Base-by-base conservation (phyloP, 768 basidiomycete species). In the Pleurotus giganteus region DNA sequence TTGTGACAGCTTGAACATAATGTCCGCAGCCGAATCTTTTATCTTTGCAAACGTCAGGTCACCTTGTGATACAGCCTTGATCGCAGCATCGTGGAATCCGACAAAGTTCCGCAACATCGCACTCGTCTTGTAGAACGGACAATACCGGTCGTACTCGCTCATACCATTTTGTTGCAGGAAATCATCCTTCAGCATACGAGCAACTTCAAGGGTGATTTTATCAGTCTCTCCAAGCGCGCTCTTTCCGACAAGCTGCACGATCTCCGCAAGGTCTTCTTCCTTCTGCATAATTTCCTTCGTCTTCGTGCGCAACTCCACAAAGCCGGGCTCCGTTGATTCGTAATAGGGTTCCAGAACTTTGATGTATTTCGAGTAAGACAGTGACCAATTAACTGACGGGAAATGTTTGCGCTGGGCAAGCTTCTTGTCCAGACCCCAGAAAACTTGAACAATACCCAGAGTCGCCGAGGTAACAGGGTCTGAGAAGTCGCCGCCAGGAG, bases 371-470 rank as follows among this genome's bases (percentile, higher is more conserved):
- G 97, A 98, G 71, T 98, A 98, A 8, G 97, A 99, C n/a, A 97
- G 76, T 61, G 88, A 97, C 97, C 97, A 99, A 75, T 99, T 98
- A 70, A 99, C 96, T n/a, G 95, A 97, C 1, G 97, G 97, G 82
- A 99, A 99, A 69, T 99, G 95, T 71, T 99, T 98, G 59, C 96
- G 84, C 69, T 98, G 97, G 2, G 97, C 97, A 56, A 98, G 85
- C 69, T 96, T 94, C 85, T 99, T 99, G 75, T 98, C 97, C 24
- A 99, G 83, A 70, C 97, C 97, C 97, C 97, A 99, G 83, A 99
- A 99, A 61, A 98, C 97, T 66, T 98, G 97, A 8, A 99, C 97
- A 66, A 99, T 99, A 77, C 94, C 85, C 54, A 99, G 89, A 2
- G 97, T 99, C 31, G 97, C 92, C 42, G 94, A 87, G 6, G 96